Conservation (phyloP, 1,284 basidiomycete genomes). For the Papiliotrema laurentii region DNA sequence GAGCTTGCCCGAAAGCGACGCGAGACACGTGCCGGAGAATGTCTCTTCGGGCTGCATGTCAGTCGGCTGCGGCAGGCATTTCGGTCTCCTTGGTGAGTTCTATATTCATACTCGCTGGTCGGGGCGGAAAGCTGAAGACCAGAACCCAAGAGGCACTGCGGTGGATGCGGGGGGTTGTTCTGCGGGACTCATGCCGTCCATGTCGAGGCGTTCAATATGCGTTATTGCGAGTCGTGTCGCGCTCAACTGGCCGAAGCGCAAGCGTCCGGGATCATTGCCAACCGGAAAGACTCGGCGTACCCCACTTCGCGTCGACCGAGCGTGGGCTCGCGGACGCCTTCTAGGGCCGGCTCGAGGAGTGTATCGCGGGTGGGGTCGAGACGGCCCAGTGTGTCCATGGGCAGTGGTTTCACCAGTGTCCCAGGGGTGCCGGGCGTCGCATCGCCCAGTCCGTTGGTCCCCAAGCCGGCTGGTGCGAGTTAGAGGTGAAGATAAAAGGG, state of each 20-base stretch:
- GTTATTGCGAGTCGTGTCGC: constrained; percentile 44
- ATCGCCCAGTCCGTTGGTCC: background rate
- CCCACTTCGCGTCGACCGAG: constrained; percentile 14
- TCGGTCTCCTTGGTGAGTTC: constrained; percentile 42
- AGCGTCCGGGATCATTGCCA: constrained; percentile 21
- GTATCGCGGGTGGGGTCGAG: background rate
- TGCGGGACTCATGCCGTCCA: constrained; percentile 44
- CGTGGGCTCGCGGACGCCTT: background rate
- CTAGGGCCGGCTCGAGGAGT: background rate
- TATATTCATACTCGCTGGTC: too few relatives aligned
- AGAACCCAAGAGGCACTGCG: constrained; percentile 46
- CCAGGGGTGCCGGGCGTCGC: too few relatives aligned
- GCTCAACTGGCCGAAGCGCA: constrained; percentile 30
- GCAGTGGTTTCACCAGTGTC: background rate
- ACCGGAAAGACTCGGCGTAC: constrained; percentile 8
- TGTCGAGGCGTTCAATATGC: constrained; percentile 36
- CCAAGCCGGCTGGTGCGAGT: background rate
- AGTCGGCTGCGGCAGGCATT: constrained; percentile 30
- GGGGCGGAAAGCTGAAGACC: background rate
- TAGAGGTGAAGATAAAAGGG: too few relatives aligned
- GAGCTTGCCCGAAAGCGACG: constrained; percentile 43
- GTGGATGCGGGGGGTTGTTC: constrained; percentile 46
- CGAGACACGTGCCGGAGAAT: constrained; percentile 39
- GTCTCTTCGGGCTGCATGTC: constrained; percentile 37
- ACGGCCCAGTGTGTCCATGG: background rate